Evolutionary conservation across 768 basidiomycete genomes (phyloP), one percentile per base, ranked within the genome.

Genomic region (Rhizopogon vinicolor): DNA sequence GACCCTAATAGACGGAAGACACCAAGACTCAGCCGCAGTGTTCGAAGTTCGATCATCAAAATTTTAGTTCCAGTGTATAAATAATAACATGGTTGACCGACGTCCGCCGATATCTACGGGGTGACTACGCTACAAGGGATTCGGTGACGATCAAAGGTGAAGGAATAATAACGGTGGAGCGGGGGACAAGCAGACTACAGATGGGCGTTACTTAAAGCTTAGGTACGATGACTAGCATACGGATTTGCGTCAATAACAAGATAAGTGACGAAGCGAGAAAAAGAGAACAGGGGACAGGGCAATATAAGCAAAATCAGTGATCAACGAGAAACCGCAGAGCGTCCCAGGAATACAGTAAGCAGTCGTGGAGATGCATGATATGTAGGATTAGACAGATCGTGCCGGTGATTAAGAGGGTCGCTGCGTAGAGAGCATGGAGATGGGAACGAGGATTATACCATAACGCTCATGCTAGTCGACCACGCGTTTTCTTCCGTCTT

Each of bases 401-500:
- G 44, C 59, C 64, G 53, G 53, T 28, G 58, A 70, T 69, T 69
- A 70, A 58, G 58, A 52, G 58, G 57, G 57, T 18, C 53, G 60
- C 57, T 60, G 63, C 62, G 55, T 59, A 42, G 43, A 18, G 37
- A 54, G 54, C 37, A 12, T 41, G 37, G 54, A 57, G 53, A 31
- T 53, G 29, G 37, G 49, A 14, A 52, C 59, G 29, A 54, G 48
- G 51, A 59, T 65, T 49, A 70, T 55, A 72, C 67, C 67, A 62
- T 67, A 50, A 69, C 67, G 44, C 63, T 60, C 62, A 65, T 72
- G 28, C 67, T 61, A 41, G 67, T 57, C 31, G 31, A 22, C 71
- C 71, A 70, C 40, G 55, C 65, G 54, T 62, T 67, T 5, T 72
- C 69, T 55, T 70, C 69, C 3, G 60, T 68, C 71, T 71, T 69